These are phyloP conservation scores for Wallacemonas rigidus DNA, from an alignment of 208 protist species.

Conservation along the genomic window DNA sequence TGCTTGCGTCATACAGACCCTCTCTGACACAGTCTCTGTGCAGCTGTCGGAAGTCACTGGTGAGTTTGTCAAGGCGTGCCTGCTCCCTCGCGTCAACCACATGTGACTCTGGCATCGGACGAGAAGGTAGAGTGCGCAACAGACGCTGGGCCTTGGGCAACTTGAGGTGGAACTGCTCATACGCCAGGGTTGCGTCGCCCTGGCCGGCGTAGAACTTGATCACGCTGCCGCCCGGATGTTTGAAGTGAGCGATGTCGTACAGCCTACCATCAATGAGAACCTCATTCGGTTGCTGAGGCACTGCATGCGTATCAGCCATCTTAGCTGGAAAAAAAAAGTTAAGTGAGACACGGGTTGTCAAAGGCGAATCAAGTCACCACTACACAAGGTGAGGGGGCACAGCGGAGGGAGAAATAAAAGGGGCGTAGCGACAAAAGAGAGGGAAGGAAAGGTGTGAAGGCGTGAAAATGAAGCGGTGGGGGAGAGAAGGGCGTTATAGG, in stretches of 20 bases:
- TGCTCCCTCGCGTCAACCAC: slow-evolving; percentile 35
- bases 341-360: neutral
- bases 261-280: slow-evolving; percentile 60
- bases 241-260: slow-evolving; percentile 70
- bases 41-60: slow-evolving; percentile 54
- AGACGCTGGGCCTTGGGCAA: slow-evolving; percentile 47
- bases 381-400: neutral
- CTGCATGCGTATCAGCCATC: neutral
- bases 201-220: slow-evolving; percentile 57
- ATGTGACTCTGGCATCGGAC: slow-evolving; percentile 30
- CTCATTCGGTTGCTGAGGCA: slow-evolving; percentile 50
- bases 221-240: slow-evolving; percentile 70
- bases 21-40: slow-evolving; percentile 42
- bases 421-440: too few species aligned
- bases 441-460: too few species aligned
- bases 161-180: slow-evolving; percentile 70
- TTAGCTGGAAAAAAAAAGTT: slow-evolving; percentile 22
- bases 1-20: slow-evolving; percentile 62
- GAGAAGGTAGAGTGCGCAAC: slow-evolving; percentile 51
- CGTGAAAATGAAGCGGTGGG: too few species aligned
- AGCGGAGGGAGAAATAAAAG: too few species aligned
- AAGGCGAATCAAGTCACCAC: slow-evolving; percentile 11
- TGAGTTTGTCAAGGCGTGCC: slow-evolving; percentile 52
- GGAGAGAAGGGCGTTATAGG: too few species aligned
- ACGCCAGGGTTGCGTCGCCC: slow-evolving; percentile 70